Evolutionary conservation across 2,329 filamentous ascomycete genomes (phyloP), one percentile per base, ranked within the genome.

Genomic region (Graphium sp.): DNA sequence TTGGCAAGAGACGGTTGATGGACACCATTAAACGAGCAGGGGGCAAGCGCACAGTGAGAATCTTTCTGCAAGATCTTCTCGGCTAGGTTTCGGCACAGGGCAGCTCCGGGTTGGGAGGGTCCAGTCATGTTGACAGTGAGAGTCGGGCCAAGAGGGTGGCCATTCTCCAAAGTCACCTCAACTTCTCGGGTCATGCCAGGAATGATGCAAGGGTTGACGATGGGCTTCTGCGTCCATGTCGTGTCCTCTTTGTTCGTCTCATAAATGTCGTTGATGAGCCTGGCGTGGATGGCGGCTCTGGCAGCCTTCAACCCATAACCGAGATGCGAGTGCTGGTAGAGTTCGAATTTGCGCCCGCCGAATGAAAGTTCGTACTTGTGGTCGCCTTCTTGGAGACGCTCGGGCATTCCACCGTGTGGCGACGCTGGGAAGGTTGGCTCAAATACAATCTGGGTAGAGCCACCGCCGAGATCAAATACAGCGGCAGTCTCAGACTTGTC

Each of bases 1-100:
- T 93, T 92, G 41, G 73, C 74, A 26, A 98, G 66, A 14, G 79
- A 76, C 7, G 89, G 89, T 53, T 98, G 89, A 56, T 98, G 82
- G 18, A 98, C 74, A 38, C 89, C 89, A 50, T 93, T 92, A 72
- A 98, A 98, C 2, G 89, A 93, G 61, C 89, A 98, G n/a, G 89
- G 89, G 0, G 80, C 68, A 27, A 95, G 58, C 36, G 65, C 63
- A 60, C 89, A 98, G 18, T 73, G 64, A 24, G 71, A 69, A 13
- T 91, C 82, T 58, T 98, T 98, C 45, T 77, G 68, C 24, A 98
- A 65, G 17, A 91, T 91, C 52, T 79, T 82, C 60, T 98, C 89
- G 2, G 85, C 80, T 28, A 95, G 60, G 36, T 71, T 75, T 36
- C 89, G 85, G 60, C 89, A 98, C 52, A 93, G 84, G 2, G 84